Evolutionary conservation across 495 filamentous ascomycete species (phyloP).

Genomic region (Xylaria flabelliformis): DNA sequence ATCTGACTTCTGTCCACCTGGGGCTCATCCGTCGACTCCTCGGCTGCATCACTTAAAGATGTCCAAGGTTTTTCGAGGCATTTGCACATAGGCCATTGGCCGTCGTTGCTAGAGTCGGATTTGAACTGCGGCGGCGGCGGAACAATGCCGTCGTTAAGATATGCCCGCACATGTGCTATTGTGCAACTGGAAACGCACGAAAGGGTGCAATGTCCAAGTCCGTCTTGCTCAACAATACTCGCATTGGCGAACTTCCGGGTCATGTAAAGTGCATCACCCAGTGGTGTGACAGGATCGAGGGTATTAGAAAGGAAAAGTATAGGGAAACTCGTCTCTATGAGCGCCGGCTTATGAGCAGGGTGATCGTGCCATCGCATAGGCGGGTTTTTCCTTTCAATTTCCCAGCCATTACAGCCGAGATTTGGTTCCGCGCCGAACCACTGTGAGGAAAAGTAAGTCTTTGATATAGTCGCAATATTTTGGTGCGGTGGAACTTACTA

Average conservation of each 20-base stretch:
- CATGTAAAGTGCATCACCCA: constrained; percentile 59
- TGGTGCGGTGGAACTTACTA: constrained; percentile 32
- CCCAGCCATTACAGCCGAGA: constrained; percentile 53
- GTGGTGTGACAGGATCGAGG: constrained; percentile 66
- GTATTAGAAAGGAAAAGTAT: constrained; percentile 66
- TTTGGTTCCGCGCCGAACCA: constrained; percentile 47
- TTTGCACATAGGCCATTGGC: constrained; percentile 49
- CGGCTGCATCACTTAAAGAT: constrained; percentile 15
- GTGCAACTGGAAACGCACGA: constrained; percentile 49
- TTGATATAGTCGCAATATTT: background rate
- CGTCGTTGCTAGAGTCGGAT: constrained; percentile 34
- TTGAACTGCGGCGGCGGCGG: constrained; percentile 46
- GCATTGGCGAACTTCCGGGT: constrained; percentile 53
- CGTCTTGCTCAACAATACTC: constrained; percentile 53
- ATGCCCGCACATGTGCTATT: constrained; percentile 45
- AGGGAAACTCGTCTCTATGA: constrained; percentile 60
- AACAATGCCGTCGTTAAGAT: constrained; percentile 48
- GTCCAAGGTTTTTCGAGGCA: constrained; percentile 47
- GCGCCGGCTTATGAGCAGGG: constrained; percentile 34
- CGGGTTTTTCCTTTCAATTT: constrained; percentile 44
- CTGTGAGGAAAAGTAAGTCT: constrained; percentile 23
- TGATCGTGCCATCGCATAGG: constrained; percentile 48
- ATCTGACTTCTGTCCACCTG: constrained; percentile 1
- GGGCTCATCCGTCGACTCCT: background rate
- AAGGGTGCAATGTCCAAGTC: constrained; percentile 52